Evolutionary conservation across 116 monocot species (phyloP), one percentile per base, ranked within the genome.

Genomic region (Papilionanthe hybrid): DNA sequence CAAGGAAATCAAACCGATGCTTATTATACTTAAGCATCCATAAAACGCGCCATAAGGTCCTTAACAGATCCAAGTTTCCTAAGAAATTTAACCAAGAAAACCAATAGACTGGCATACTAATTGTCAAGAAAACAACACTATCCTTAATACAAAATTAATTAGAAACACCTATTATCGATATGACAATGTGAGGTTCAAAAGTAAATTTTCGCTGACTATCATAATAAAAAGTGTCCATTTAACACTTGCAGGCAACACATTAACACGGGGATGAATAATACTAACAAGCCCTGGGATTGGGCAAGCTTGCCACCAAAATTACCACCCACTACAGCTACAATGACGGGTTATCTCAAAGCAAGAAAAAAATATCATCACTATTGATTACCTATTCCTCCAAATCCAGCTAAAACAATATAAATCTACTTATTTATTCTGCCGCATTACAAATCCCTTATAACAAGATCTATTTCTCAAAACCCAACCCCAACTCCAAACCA

Each of bases 401-500:
- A 30, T 9, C 23, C 68, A 29, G 68, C 68, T 11, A 8, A 69
- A 28, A 69, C 69, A 6, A 28, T 69, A 0, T 29, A 69, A 27
- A 68, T 68, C 68, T 32, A 69, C 17, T 69, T 17, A 69, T 69
- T 69, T 69, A 69, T 69, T 69, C 1, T 37, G 69, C 69, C 15
- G 29, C 69, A 37, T 69, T 30, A 25, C 73, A 73, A 71, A 73
- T 43, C 73, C 44, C 10, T 3, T n/a, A n/a, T n/a, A 44, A 49
- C 23, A 49, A 75, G 49, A 15, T 49, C 27, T 49, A 49, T 75
- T 44, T 75, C 49, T 27, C 42, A 25, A 44, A 75, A 49, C 10
- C 75, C 18, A 44, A 25, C 25, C 42, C 49, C 49, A 27, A 49
- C 25, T 49, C 42, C 45, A 75, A 75, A 18, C 18, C 42, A 47